phyloP scores from a whole-genome alignment of 1,139 yeast genomes.

The Magnusiomyces magnusii region DNA sequence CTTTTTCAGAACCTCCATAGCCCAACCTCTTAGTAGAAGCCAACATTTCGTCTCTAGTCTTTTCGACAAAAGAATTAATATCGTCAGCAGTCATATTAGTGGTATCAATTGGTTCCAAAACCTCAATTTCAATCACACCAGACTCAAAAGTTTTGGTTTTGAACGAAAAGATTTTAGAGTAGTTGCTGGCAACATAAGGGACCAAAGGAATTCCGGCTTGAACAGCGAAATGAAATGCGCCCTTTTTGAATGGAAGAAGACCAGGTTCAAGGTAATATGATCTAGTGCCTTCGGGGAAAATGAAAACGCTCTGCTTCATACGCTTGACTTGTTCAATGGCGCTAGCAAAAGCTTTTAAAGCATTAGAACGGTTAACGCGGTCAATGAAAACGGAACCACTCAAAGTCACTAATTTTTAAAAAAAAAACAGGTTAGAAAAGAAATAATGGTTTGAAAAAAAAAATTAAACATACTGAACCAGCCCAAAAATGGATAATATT shows the following conservation, averaged over 20 bases:
- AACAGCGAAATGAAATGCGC: conserved; percentile 95
- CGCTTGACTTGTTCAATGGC: conserved; percentile 58
- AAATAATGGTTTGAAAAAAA: conserved; percentile 36
- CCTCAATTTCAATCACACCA: conserved; percentile 59
- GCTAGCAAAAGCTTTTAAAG: conserved; percentile 62
- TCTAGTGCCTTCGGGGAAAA: conserved; percentile 93
- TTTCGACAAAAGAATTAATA: conserved; percentile 43
- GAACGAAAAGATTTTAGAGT: conserved; percentile 63
- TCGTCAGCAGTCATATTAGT: conserved; percentile 51
- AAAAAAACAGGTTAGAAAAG: not conserved
- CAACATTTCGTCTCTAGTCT: conserved; percentile 36
- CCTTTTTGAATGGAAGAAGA: conserved; percentile 90
- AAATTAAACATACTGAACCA: conserved; percentile 52
- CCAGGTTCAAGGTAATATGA: conserved; percentile 62
- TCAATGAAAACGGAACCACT: conserved; percentile 91
- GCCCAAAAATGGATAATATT: conserved; percentile 87
- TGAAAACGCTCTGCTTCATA: conserved; percentile 58
- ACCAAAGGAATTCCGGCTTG: conserved; percentile 86
- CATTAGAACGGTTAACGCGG: conserved; percentile 66
- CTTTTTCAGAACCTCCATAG: conserved; percentile 21
- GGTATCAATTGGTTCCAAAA: conserved; percentile 60
- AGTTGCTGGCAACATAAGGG: conserved; percentile 82
- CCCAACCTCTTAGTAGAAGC: conserved; percentile 32
- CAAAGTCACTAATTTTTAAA: conserved; percentile 45
- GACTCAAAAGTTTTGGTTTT: conserved; percentile 40